These are phyloP conservation scores for Yarrowia galli DNA, from an alignment of 1,139 yeast genomes.

Conservation along the genomic window DNA sequence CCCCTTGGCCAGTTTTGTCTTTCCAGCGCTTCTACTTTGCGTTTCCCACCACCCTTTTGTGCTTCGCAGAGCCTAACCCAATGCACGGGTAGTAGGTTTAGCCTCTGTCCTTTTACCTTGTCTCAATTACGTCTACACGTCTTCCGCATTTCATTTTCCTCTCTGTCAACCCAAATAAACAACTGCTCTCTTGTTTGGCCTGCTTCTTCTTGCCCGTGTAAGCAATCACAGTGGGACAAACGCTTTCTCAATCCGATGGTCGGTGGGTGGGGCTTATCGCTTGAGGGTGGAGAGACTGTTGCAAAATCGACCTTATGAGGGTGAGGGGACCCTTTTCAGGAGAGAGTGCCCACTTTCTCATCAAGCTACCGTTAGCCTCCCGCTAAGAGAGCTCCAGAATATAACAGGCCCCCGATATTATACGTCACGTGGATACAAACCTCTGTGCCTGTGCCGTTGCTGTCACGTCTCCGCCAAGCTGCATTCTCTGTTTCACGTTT, in stretches of 20 bases:
- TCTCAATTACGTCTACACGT: constrained; percentile 10
- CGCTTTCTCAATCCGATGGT: background rate
- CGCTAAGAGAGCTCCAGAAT: background rate
- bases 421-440: constrained; percentile 14
- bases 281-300: background rate
- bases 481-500: constrained; percentile 34
- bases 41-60: constrained; percentile 5
- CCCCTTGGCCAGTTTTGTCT: constrained; percentile 17
- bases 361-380: constrained; percentile 1
- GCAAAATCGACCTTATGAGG: background rate
- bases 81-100: constrained; percentile 3
- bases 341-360: background rate
- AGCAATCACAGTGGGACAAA: constrained; percentile 1
- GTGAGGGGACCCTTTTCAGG: background rate
- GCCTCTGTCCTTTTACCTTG: constrained; percentile 13
- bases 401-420: background rate
- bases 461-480: constrained; percentile 31
- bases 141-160: constrained; percentile 26
- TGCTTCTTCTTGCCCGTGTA: constrained; percentile 4
- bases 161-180: constrained; percentile 12
- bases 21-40: background rate
- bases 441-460: constrained; percentile 33
- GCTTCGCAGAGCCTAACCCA: background rate
- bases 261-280: background rate
- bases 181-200: constrained; percentile 1